Percentiles rank a stretch among this genome's conserved stretches.
phyloP scores from a whole-genome alignment of 2,329 filamentous ascomycete species.

The Mycosphaerelloides madeirae region DNA sequence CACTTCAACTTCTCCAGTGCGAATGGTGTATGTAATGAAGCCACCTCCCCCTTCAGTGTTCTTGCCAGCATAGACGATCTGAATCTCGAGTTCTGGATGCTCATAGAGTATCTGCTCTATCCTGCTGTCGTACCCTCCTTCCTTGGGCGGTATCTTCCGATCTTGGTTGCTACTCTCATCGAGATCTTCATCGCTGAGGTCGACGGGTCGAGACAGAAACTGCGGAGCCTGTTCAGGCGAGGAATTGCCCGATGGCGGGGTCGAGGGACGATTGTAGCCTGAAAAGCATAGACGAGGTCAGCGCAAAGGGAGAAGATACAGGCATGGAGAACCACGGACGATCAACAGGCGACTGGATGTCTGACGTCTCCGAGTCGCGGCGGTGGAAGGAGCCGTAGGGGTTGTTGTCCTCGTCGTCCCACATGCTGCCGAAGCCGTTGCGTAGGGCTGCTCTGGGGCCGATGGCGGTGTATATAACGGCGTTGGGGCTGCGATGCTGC shows the following conservation, averaged over 20 bases:
- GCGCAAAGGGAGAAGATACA: background rate
- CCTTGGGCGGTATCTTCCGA: conserved; percentile 56
- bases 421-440: conserved; percentile 55
- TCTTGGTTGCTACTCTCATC: conserved; percentile 45
- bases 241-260: conserved; percentile 66
- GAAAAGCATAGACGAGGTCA: conserved; percentile 17
- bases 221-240: conserved; percentile 62
- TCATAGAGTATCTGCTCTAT: conserved; percentile 98
- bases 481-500: too few species aligned
- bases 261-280: conserved; percentile 57
- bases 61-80: conserved; percentile 94
- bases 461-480: background rate
- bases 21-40: conserved; percentile 96
- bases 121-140: conserved; percentile 86
- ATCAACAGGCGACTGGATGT: conserved; percentile 34
- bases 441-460: background rate
- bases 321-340: conserved; percentile 18
- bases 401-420: conserved; percentile 99
- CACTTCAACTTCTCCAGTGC: conserved; percentile 91
- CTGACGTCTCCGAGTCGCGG: conserved; percentile 71
- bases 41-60: conserved; percentile 85
- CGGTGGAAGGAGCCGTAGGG: conserved; percentile 93
- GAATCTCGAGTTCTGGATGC: conserved; percentile 79
- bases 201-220: conserved; percentile 48
- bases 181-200: conserved; percentile 58